Base-by-base conservation (phyloP, 2,329 filamentous ascomycete genomes). In the Aspergillus chevalieri region DNA sequence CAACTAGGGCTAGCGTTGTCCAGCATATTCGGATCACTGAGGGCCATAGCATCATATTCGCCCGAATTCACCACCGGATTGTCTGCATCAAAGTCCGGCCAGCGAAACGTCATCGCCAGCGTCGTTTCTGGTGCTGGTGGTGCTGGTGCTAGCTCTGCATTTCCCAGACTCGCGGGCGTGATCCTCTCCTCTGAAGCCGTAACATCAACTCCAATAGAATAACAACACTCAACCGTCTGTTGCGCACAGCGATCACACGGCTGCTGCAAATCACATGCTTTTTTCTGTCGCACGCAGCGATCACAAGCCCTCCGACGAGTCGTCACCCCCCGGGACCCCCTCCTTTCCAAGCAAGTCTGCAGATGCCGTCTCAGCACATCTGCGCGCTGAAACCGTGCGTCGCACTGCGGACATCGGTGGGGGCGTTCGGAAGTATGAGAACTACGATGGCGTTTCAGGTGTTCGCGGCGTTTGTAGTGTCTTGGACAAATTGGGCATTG, bases 281-380 rank as follows among this genome's bases (percentile, higher is more conserved):
- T 68, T 48, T 70, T 69, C 49, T 65, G 65, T 38, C 60, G 62
- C 6, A 63, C 62, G 33, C 66, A 70, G 12, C 64, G 63, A 53
- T 67, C 65, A 46, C 68, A 70, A 17, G 66, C 66, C 5, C 65
- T 57, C 26, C 61, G 57, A 30, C 62, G 58, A 46, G 17, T 50
- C 48, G 10, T 9, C n/a, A 9, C 36, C 49, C 2, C 22, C 19
- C 9, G 17, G 21, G 7, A 41, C 43, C 33, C 61, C 64, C 33
- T 65, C 59, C 22, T 26, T 7, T 21, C 42, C 42, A 30, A 7
- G 49, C 67, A 70, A 3, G 65, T 65, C 44, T 63, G 56, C 19
- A 63, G 33, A 51, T 72, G 69, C 3, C 68, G 61, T 43, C 64
- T 65, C n/a, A 71, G 57, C 15, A 69, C 65, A 54, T 71, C 68